Evolutionary conservation across 2,329 filamentous ascomycete genomes (phyloP).

Genomic region (Colletotrichum tamarilloi): DNA sequence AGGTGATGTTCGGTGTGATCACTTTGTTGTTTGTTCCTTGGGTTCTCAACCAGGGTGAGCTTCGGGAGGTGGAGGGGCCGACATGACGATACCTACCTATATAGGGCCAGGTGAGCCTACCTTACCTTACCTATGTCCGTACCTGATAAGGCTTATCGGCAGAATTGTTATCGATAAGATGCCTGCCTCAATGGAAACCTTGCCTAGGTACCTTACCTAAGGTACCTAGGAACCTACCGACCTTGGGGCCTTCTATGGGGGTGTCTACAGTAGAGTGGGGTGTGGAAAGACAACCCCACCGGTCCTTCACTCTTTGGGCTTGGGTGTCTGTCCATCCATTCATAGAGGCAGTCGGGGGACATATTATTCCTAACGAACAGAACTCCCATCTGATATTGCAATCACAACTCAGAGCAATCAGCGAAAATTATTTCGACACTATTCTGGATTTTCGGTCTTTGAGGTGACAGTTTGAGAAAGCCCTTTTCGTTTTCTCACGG

Average conservation of each 20-base stretch:
- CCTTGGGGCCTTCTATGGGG: not conserved
- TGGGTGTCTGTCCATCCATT: not conserved
- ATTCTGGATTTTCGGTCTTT: not conserved
- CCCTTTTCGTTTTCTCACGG: not conserved
- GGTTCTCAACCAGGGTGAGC: slow-evolving; percentile 14
- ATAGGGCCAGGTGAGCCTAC: not conserved
- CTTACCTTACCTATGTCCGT: not conserved
- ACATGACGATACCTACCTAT: slow-evolving; percentile 8
- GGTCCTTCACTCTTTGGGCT: not conserved
- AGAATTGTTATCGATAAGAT: not conserved
- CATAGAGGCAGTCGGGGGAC: not conserved
- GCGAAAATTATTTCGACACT: not conserved
- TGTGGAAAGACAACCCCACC: not conserved
- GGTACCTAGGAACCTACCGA: no score
- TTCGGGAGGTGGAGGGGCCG: slow-evolving; percentile 15
- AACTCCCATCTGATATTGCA: not conserved
- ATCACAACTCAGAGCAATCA: not conserved
- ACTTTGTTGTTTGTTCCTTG: not conserved
- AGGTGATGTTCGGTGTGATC: not conserved
- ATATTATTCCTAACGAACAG: not conserved
- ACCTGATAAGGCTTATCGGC: slow-evolving; percentile 13
- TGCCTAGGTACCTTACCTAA: no score
- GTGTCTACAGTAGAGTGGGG: slow-evolving; percentile 4
- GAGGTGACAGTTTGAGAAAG: not conserved
- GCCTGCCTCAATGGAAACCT: no score